Conservation (phyloP, 108 stramenopile species). For the Nannochloropsis oceanica region DNA sequence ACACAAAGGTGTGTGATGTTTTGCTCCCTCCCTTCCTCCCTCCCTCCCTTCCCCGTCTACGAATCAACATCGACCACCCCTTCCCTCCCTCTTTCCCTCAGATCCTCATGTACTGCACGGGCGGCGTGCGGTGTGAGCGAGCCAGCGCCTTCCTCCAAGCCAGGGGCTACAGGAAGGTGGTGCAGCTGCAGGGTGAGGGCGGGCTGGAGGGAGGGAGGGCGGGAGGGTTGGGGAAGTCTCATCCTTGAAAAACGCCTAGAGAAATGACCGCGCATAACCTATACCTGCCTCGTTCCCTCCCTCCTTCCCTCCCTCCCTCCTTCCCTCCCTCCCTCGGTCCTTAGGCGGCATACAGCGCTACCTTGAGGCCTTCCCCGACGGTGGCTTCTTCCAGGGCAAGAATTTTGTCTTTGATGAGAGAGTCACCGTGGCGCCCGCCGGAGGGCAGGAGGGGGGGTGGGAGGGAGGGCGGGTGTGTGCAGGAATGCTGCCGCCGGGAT, state of each 20-base stretch:
- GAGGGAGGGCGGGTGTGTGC: background rate
- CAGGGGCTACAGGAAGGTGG: slow-evolving; percentile 34
- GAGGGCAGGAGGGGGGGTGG: too few species aligned
- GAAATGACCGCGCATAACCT: too few species aligned
- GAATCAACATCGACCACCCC: background rate
- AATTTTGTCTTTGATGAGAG: slow-evolving; percentile 77
- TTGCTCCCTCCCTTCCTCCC: too few species aligned
- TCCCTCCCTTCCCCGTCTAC: background rate
- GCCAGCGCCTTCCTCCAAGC: slow-evolving; percentile 58
- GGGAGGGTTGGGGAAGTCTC: too few species aligned
- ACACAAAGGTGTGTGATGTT: too few species aligned
- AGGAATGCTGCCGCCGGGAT: background rate
- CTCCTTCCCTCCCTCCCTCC: background rate
- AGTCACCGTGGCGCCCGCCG: too few species aligned
- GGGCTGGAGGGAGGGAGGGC: too few species aligned
- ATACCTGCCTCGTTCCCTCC: background rate
- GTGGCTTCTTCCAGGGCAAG: slow-evolving; percentile 67
- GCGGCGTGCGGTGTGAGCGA: slow-evolving; percentile 83
- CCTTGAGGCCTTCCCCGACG: slow-evolving; percentile 58
- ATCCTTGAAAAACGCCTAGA: too few species aligned
- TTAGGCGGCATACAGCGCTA: slow-evolving; percentile 84
- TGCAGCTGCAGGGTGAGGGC: slow-evolving; percentile 44
- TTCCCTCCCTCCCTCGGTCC: slow-evolving; percentile 51
- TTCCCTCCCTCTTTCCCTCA: background rate
- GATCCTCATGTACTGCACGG: slow-evolving; percentile 83